Conservation (phyloP, 495 filamentous ascomycete genomes). For the Xylaria telfairii region DNA sequence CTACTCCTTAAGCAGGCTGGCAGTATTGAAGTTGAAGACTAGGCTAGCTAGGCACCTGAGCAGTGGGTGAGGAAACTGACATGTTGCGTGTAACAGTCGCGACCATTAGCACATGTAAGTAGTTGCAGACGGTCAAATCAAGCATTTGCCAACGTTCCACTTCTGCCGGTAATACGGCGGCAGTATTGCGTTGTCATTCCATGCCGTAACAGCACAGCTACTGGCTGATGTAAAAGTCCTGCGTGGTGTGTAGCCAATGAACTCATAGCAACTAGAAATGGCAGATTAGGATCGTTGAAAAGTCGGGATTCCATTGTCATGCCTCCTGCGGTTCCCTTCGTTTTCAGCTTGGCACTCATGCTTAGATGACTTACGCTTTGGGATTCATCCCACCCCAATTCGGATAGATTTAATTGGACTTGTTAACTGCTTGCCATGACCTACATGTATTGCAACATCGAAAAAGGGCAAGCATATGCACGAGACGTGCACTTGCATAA, state of each 20-base stretch:
- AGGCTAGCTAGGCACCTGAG: background rate
- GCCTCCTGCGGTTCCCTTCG: background rate
- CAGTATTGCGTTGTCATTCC: background rate
- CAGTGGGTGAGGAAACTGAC: background rate
- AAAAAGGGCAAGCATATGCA: background rate
- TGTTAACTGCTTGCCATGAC: background rate
- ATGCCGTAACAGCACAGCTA: background rate
- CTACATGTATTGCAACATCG: conserved; percentile 1
- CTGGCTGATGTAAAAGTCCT: background rate
- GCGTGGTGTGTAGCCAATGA: background rate
- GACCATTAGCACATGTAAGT: background rate
- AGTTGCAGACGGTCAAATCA: background rate
- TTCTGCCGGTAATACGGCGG: background rate
- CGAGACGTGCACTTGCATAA: background rate
- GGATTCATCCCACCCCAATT: background rate
- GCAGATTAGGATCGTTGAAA: background rate
- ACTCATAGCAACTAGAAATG: background rate
- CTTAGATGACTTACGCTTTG: background rate
- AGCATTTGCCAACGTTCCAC: background rate
- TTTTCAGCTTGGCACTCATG: background rate
- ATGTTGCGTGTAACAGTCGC: background rate
- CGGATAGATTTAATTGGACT: background rate
- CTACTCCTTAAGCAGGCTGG: background rate
- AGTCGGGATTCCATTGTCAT: background rate
- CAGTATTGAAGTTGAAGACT: background rate